phyloP scores from a whole-genome alignment of 257 asterid species.

The Leptodermis oblonga region DNA sequence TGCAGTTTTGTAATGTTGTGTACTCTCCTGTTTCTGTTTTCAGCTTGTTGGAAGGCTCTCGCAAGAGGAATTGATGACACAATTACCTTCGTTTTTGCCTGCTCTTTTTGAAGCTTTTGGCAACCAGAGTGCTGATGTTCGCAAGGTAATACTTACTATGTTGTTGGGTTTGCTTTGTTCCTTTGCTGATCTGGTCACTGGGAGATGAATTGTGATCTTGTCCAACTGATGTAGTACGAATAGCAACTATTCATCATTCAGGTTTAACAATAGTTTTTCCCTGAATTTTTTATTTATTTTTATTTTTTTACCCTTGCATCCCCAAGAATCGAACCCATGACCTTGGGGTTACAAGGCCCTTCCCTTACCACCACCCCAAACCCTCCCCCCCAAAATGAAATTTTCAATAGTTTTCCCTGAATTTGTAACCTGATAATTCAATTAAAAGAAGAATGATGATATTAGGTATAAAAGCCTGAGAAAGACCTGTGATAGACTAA shows the following conservation, averaged over 20 bases:
- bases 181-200: too few relatives aligned
- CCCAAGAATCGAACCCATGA: too few relatives aligned
- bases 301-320: too few relatives aligned
- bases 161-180: background rate
- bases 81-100: conserved; percentile 85
- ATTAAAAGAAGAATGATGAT: background rate
- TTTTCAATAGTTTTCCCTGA: background rate
- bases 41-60: conserved; percentile 97
- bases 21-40: conserved; percentile 19
- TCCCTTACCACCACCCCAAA: too few relatives aligned
- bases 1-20: conserved; percentile 14
- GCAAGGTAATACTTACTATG: conserved; percentile 53
- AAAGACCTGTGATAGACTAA: background rate
- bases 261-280: background rate
- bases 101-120: conserved; percentile 97
- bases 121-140: conserved; percentile 98
- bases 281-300: too few relatives aligned
- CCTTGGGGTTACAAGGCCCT: too few relatives aligned
- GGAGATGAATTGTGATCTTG: background rate
- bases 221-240: background rate
- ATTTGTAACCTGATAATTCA: background rate
- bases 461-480: background rate
- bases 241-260: background rate
- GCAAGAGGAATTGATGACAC: conserved; percentile 82
- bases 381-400: background rate